Evolutionary conservation across 2,329 filamentous ascomycete species (phyloP), one percentile per base, ranked within the genome.

Genomic region (Fulvia fulva): DNA sequence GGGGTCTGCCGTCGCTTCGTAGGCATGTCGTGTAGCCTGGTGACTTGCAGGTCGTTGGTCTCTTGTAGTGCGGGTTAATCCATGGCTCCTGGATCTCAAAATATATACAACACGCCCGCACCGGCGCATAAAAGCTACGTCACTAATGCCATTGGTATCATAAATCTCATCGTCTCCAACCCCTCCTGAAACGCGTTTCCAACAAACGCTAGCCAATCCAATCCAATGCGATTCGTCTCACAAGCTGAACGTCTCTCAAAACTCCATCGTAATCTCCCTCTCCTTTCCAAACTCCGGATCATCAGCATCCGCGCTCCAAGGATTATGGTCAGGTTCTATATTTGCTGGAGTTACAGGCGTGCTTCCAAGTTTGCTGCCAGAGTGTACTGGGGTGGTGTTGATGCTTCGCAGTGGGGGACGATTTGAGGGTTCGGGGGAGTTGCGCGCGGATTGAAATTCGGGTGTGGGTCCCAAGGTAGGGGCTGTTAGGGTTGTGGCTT

Each of bases 251-350:
- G n/a, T n/a, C n/a, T n/a, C 21, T 50, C 25, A 64, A 68, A 81
- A 81, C 23, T 75, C 77, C 78, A 81, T 80, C 68, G 76, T 71
- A 41, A 80, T 70, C 59, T 79, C 71, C 65, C 73, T 74, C 67
- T 79, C 77, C 62, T 72, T 70, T 2, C 75, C 77, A 68, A 77
- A 79, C 2, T 77, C 75, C 28, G 77, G 75, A 55, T 75, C 74
- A 22, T 78, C 77, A 41, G 78, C 77, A n/a, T 78, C 77, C 49
- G 78, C 76, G 3, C 71, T 75, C 77, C 78, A 80, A 5, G 77
- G 78, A 65, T 80, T 80, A 30, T 75, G 72, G 21, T 73, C 72
- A 21, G 59, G 43, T 25, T 51, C 58, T 16, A 22, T 37, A 12
- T 54, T 43, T 21, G 47, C 53, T 25, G 53, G 53, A 30, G 41